A percentile compares a stretch with the other conserved stretches of the same genome.
These are phyloP conservation scores for Blumeria hordei DNA, from an alignment of 2,329 filamentous ascomycete species.

Conservation along the genomic window DNA sequence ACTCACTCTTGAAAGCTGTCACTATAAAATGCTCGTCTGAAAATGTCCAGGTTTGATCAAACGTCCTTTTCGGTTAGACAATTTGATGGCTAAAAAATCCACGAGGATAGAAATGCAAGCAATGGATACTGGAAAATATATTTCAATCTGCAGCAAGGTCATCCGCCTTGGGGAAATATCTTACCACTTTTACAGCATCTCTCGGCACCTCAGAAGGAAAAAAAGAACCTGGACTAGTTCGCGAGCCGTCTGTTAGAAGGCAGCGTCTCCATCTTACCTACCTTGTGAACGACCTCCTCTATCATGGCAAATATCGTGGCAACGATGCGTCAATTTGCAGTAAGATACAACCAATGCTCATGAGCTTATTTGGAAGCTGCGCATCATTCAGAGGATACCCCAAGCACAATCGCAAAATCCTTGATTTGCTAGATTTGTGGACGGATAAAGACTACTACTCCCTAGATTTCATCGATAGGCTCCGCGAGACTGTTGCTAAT, in stretches of 20 bases:
- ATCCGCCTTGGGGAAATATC: constrained; percentile 48
- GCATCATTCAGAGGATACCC: constrained; percentile 33
- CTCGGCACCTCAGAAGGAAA: constrained; percentile 17
- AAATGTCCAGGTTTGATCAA: constrained; percentile 63
- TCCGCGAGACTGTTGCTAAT: constrained; percentile 32
- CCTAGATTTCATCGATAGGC: constrained; percentile 25
- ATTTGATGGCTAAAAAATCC: constrained; percentile 17
- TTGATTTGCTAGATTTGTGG: constrained; percentile 45
- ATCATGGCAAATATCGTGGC: constrained; percentile 34
- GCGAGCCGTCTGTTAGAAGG: constrained; percentile 33
- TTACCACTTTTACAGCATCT: constrained; percentile 42
- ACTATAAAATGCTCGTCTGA: constrained; percentile 47
- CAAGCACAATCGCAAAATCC: constrained; percentile 41
- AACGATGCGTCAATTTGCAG: constrained; percentile 26
- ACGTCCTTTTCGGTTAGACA: constrained; percentile 13
- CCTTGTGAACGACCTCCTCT: constrained; percentile 53
- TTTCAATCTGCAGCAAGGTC: constrained; percentile 41
- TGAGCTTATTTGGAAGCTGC: constrained; percentile 34
- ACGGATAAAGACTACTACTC: constrained; percentile 38
- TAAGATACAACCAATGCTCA: constrained; percentile 32
- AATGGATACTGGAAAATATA: constrained; percentile 57
- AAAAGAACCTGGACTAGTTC: constrained; percentile 15
- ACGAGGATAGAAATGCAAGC: constrained; percentile 54
- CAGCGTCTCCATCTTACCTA: constrained; percentile 56
- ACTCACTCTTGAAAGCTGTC: constrained; percentile 37